phyloP scores from a whole-genome alignment of 2,329 filamentous ascomycete genomes.

The Thielaviopsis musarum region DNA sequence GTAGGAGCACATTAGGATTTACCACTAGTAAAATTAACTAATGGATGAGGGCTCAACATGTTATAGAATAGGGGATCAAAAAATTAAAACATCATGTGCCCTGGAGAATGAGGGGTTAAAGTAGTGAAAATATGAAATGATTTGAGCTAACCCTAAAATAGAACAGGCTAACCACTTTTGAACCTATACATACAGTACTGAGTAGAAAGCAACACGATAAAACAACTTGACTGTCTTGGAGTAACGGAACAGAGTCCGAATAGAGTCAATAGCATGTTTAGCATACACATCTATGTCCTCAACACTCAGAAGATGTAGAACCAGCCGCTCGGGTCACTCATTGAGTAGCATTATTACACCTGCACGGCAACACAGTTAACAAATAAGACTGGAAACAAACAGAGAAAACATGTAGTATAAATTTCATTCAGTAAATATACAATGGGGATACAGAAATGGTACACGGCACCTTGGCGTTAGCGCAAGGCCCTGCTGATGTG shows the following conservation, averaged over 20 bases:
- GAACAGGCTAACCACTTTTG: too few relatives aligned
- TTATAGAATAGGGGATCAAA: neutral
- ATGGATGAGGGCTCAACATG: neutral
- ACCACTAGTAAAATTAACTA: neutral
- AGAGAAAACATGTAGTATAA: neutral
- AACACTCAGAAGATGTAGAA: too few relatives aligned
- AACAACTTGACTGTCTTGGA: too few relatives aligned
- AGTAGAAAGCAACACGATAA: too few relatives aligned
- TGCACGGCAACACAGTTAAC: too few relatives aligned
- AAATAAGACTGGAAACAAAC: neutral
- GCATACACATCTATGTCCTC: neutral
- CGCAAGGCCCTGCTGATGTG: neutral
- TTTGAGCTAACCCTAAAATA: neutral
- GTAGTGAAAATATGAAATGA: too few relatives aligned
- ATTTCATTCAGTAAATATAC: slow-evolving; percentile 1
- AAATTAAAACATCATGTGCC: neutral
- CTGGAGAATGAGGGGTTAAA: neutral
- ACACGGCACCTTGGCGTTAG: neutral
- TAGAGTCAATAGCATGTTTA: neutral
- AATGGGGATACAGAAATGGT: slow-evolving; percentile 2
- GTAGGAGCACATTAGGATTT: too few relatives aligned
- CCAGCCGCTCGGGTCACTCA: too few relatives aligned
- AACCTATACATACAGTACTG: too few relatives aligned
- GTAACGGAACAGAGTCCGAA: neutral
- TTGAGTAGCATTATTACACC: too few relatives aligned